Evolutionary conservation across 306 rosid genomes (phyloP).

Genomic region (Psophocarpus tetragonolobus): DNA sequence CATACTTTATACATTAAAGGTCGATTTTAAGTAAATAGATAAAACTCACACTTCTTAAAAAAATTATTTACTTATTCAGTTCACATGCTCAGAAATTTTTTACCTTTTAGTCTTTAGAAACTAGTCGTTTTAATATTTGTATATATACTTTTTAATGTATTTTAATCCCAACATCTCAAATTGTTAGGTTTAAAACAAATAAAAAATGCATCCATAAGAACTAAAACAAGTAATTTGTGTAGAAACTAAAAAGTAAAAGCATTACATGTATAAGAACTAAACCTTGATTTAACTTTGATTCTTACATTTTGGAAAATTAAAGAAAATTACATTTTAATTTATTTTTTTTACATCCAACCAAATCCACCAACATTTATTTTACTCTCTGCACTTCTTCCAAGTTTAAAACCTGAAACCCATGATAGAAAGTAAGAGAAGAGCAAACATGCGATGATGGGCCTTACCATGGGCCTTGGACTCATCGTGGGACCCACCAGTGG

Average conservation of each 20-base stretch:
- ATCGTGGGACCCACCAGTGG: slow-evolving; percentile 53
- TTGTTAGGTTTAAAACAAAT: too few species aligned
- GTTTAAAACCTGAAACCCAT: not conserved
- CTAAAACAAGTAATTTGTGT: not conserved
- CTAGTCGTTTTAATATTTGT: not conserved
- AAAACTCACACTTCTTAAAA: not conserved
- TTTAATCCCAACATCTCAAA: too few species aligned
- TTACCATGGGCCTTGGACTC: slow-evolving; percentile 58
- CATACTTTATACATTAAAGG: not conserved
- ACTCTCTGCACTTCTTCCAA: too few species aligned
- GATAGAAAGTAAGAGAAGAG: not conserved
- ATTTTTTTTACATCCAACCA: not conserved
- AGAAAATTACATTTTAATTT: not conserved
- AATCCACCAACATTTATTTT: not conserved
- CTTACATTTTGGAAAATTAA: slow-evolving; percentile 3
- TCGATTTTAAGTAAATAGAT: not conserved
- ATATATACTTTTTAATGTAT: not conserved
- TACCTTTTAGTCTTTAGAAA: not conserved
- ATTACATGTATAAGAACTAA: not conserved
- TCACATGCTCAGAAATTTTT: too few species aligned
- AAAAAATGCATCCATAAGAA: not conserved
- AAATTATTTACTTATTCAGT: not conserved
- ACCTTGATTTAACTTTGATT: not conserved
- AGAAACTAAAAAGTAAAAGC: not conserved
- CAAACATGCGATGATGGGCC: slow-evolving; percentile 2